Base-by-base conservation (phyloP, 2,329 filamentous ascomycete species). In the Cryphonectria parasitica region DNA sequence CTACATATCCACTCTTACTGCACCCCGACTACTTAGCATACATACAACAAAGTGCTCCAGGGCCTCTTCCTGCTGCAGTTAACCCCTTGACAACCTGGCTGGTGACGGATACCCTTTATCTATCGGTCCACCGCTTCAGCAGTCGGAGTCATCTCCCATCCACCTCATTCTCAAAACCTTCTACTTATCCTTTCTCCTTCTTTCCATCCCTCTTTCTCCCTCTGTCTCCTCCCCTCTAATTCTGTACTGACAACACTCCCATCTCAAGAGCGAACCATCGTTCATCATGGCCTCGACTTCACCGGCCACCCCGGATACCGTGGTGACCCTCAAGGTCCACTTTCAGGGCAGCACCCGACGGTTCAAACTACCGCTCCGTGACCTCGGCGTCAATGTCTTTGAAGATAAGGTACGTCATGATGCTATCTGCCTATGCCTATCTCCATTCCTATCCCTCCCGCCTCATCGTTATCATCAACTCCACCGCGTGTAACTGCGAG, bases 341-440 rank as follows among this genome's bases (percentile, higher is more conserved):
- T 89, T 92, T 78, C 89, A 94, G 78, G 93, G 93, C 71, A 84
- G 83, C 77, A 92, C 90, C 77, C 90, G 92, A 77, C 92, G 94
- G 76, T 92, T 97, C 84, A 98, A 97, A 87, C 87, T 98, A 74
- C 92, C 94, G 69, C 88, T 98, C 78, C 90, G 91, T 79, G 95
- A 98, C 75, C 90, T 98, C 69, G 89, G 89, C 73, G 89, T 92
- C 65, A 85, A 84, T 74, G 86, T 89, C 63, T 88, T 99, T 54
- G 93, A 95, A 76, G 85, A 89, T 77, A 97, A 95, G 89, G 96
- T 98, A 88, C 79, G 92, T 88, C 75, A 77, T 74, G 56, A 62
- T 28, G 56, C 71, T 64, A 64, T 62, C 68, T 41, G 49, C 41
- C 36, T 54, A 2, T 45, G 25, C 36, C 58, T 52, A 64, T 64